Conservation (phyloP, 1,284 basidiomycete species). For the Ustilago hordei region DNA sequence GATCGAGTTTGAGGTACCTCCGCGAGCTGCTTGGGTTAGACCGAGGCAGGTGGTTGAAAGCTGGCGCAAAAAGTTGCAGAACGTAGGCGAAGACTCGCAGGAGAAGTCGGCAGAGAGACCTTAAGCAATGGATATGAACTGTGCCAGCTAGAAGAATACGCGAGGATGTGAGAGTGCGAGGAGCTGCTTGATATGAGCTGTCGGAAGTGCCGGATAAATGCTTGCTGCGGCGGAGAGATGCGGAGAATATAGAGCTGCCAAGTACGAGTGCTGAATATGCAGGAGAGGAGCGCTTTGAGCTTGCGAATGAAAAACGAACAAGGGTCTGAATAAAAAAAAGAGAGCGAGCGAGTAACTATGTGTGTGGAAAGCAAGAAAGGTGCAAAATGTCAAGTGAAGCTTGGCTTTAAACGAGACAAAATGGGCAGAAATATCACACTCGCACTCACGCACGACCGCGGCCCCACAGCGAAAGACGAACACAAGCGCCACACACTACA, state of each 20-base stretch:
- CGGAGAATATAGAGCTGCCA: constrained; percentile 3
- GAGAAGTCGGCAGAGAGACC: background rate
- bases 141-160: background rate
- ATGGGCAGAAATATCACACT: background rate
- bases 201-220: background rate
- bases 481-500: too few species aligned
- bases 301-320: background rate
- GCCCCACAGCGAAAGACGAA: too few species aligned
- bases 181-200: background rate
- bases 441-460: background rate
- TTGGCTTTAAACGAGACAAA: constrained; percentile 4
- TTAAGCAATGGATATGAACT: background rate
- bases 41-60: constrained; percentile 24
- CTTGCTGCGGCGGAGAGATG: constrained; percentile 19
- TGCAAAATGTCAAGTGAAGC: constrained; percentile 21
- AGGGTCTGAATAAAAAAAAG: constrained; percentile 5
- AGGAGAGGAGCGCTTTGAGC: background rate
- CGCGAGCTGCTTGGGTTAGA: constrained; percentile 26
- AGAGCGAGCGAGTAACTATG: background rate
- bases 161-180: background rate
- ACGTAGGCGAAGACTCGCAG: background rate
- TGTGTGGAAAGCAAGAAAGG: constrained; percentile 29
- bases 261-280: background rate
- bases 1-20: constrained; percentile 27
- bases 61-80: constrained; percentile 6